A percentile compares a stretch with the other conserved stretches of the same genome.
phyloP scores from a whole-genome alignment of 1,284 basidiomycete species.

The Apiotrichum gamsii region DNA sequence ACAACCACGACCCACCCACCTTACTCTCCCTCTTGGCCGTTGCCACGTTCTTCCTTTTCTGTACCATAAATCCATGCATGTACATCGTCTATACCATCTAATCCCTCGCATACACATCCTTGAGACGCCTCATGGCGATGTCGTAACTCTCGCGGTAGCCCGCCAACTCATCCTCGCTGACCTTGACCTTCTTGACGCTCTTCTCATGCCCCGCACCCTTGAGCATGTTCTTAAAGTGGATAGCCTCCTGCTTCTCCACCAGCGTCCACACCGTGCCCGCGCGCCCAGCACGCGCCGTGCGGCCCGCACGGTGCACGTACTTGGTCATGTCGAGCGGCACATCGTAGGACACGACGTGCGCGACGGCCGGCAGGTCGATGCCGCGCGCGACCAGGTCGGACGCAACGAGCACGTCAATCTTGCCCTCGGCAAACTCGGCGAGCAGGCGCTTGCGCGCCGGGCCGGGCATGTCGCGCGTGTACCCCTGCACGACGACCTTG shows the following conservation, averaged over 20 bases:
- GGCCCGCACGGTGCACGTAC: constrained; percentile 92
- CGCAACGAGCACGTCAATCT: constrained; percentile 88
- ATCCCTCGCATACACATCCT: constrained; percentile 23
- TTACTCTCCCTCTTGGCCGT: too few relatives aligned
- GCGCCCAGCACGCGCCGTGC: constrained; percentile 86
- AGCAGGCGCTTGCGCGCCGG: constrained; percentile 71
- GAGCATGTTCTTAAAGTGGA: constrained; percentile 82
- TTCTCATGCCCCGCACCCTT: constrained; percentile 66
- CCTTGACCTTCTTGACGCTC: constrained; percentile 64
- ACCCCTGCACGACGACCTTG: constrained; percentile 57
- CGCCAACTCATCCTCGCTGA: constrained; percentile 60
- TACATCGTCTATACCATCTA: too few relatives aligned
- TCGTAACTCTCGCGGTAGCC: constrained; percentile 60
- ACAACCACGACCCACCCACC: too few relatives aligned
- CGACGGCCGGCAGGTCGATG: constrained; percentile 88
- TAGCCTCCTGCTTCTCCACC: constrained; percentile 93
- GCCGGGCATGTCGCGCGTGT: constrained; percentile 77
- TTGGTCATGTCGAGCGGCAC: constrained; percentile 94
- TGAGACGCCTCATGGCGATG: constrained; percentile 33
- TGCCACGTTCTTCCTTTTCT: not conserved
- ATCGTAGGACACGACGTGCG: constrained; percentile 91
- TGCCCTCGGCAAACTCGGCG: constrained; percentile 69
- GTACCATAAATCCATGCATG: not conserved
- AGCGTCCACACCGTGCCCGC: constrained; percentile 85
- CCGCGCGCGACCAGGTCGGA: constrained; percentile 94